A percentile compares a stretch with the other conserved stretches of the same genome.
Conservation (phyloP, 306 rosid species). For the Fagus crenata region DNA sequence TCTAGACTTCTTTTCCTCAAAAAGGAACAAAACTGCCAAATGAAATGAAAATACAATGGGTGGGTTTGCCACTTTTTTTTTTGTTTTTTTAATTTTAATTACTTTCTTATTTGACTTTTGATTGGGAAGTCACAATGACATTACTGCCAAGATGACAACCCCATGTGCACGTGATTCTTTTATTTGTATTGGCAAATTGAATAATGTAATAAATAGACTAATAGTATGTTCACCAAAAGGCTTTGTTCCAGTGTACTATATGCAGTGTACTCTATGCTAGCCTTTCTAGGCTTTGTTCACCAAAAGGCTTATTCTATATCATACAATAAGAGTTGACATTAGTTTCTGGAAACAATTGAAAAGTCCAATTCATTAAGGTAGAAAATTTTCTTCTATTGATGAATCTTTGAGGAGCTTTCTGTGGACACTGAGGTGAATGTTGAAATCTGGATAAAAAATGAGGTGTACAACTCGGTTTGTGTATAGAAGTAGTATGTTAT, state of each 20-base stretch:
- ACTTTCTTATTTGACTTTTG: too few species aligned
- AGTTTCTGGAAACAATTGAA: neutral
- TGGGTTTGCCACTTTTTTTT: too few species aligned
- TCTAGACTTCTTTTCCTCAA: too few species aligned
- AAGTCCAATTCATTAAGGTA: neutral
- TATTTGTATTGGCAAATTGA: too few species aligned
- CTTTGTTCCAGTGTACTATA: neutral
- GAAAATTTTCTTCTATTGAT: neutral
- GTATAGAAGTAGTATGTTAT: neutral
- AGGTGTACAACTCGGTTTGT: neutral
- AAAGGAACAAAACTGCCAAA: too few species aligned
- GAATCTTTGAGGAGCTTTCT: neutral
- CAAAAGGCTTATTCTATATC: neutral
- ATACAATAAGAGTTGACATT: neutral
- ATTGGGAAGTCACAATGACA: too few species aligned
- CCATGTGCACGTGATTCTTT: too few species aligned
- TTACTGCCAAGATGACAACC: too few species aligned
- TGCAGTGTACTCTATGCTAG: neutral
- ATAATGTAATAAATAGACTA: too few species aligned
- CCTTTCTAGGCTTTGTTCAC: neutral
- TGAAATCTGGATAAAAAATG: neutral
- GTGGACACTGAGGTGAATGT: neutral
- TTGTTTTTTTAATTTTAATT: too few species aligned
- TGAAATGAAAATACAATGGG: too few species aligned
- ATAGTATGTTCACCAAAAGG: too few species aligned